These are phyloP conservation scores for rapeseed (Brassica napus) DNA, from an alignment of 345 rosid species.

Conservation along the genomic window DNA sequence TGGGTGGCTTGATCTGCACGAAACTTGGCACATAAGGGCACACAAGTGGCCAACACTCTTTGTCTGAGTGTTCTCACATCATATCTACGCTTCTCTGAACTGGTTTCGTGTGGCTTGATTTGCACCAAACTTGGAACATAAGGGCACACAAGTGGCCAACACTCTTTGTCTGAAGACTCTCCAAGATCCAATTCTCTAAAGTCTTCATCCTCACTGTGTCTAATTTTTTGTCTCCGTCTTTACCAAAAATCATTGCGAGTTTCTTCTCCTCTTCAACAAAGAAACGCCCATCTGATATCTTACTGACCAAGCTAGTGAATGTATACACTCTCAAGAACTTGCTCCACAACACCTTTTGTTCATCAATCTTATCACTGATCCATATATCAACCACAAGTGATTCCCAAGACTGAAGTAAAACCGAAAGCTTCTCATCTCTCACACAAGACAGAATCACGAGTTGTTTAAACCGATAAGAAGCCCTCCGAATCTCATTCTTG, in stretches of 20 bases:
- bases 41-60: background rate
- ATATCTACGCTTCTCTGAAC: background rate
- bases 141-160: background rate
- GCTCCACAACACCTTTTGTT: background rate
- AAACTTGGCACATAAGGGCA: background rate
- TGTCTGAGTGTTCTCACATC: background rate
- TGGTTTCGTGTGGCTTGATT: background rate
- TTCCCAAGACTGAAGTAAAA: background rate
- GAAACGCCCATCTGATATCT: background rate
- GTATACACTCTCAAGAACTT: background rate
- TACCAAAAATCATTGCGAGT: background rate
- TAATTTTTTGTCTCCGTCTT: no score
- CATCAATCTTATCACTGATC: background rate
- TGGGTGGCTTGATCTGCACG: background rate
- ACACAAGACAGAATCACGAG: background rate
- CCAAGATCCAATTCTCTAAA: no score
- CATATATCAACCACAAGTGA: background rate
- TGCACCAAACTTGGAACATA: slow-evolving; percentile 4
- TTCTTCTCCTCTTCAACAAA: slow-evolving; percentile 2
- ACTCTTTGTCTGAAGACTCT: background rate
- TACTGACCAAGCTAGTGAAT: background rate
- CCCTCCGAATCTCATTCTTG: background rate
- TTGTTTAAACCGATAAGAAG: background rate
- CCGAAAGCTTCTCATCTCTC: background rate
- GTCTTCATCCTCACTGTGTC: no score